Percentiles rank a stretch among this genome's conserved stretches.
Evolutionary conservation across 1,284 basidiomycete genomes (phyloP).

Genomic region (Rhodotorula sp.): DNA sequence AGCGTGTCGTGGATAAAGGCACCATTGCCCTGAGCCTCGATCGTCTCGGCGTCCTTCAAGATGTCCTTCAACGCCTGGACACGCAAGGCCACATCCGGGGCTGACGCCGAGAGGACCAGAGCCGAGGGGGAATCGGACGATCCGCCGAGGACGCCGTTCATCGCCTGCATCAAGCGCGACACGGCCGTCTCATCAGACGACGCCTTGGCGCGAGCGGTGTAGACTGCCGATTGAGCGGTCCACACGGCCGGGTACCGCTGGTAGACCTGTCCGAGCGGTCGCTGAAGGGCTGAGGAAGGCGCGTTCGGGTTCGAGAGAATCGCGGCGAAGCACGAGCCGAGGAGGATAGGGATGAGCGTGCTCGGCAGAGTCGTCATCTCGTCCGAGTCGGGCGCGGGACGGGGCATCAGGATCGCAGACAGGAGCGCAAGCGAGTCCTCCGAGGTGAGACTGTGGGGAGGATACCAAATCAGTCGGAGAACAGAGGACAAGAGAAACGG

Average conservation of each 20-base stretch:
- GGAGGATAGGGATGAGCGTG: slow-evolving; percentile 22
- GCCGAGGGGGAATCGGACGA: slow-evolving; percentile 17
- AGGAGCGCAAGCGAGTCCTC: slow-evolving; percentile 24
- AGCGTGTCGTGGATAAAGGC: slow-evolving; percentile 47
- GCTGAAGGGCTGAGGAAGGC: slow-evolving; percentile 21
- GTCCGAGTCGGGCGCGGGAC: slow-evolving; percentile 10
- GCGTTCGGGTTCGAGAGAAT: slow-evolving; percentile 8
- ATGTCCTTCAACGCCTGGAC: slow-evolving; percentile 43
- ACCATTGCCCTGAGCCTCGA: slow-evolving; percentile 31
- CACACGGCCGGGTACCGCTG: slow-evolving; percentile 38
- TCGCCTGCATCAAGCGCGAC: slow-evolving; percentile 23
- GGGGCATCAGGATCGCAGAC: slow-evolving; percentile 24
- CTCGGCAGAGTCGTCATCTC: slow-evolving; percentile 22
- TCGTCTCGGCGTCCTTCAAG: slow-evolving; percentile 42
- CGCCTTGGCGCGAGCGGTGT: slow-evolving; percentile 4
- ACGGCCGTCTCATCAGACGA: slow-evolving; percentile 9
- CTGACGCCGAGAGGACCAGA: slow-evolving; percentile 48
- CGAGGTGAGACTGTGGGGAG: slow-evolving; percentile 9
- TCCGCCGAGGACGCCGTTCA: slow-evolving; percentile 36
- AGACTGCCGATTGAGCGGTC: slow-evolving; percentile 15
- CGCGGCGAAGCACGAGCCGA: slow-evolving; percentile 16
- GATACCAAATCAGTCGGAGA: background rate
- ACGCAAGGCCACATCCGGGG: slow-evolving; percentile 50
- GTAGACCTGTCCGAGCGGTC: slow-evolving; percentile 34
- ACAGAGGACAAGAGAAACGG: background rate